Conservation (phyloP, 495 filamentous ascomycete genomes). For the Terfezia claveryi region DNA sequence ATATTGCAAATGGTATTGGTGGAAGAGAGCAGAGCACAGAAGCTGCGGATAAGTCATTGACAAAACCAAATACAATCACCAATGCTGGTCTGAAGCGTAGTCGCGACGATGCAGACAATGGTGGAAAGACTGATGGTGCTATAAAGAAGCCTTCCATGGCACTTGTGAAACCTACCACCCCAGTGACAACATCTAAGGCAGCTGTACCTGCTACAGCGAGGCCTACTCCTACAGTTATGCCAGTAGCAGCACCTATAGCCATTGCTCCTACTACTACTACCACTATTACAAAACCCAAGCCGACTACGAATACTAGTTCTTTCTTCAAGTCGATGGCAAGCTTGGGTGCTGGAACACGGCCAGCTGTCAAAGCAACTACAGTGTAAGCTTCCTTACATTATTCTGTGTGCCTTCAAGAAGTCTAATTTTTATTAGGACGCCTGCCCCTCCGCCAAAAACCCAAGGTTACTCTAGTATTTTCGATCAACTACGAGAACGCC, state of each 20-base stretch:
- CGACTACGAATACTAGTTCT: too few species aligned
- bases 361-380: too few species aligned
- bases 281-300: too few species aligned
- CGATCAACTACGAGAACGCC: slow-evolving; percentile 15
- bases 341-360: too few species aligned
- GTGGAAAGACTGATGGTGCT: background rate
- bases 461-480: slow-evolving; percentile 18
- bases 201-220: background rate
- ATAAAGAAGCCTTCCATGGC: background rate
- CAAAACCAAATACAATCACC: background rate
- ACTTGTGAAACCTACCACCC: background rate
- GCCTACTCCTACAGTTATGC: too few species aligned
- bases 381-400: too few species aligned
- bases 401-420: too few species aligned
- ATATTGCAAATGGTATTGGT: background rate
- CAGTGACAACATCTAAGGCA: background rate
- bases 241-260: too few species aligned
- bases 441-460: slow-evolving; percentile 2
- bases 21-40: background rate
- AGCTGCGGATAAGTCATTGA: background rate
- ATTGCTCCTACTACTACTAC: too few species aligned
- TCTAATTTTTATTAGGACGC: background rate
- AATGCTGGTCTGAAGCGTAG: background rate
- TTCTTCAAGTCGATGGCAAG: too few species aligned
- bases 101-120: background rate